Base-by-base conservation (phyloP, 108 stramenopile genomes). In the Nannochloropsis granulata region DNA sequence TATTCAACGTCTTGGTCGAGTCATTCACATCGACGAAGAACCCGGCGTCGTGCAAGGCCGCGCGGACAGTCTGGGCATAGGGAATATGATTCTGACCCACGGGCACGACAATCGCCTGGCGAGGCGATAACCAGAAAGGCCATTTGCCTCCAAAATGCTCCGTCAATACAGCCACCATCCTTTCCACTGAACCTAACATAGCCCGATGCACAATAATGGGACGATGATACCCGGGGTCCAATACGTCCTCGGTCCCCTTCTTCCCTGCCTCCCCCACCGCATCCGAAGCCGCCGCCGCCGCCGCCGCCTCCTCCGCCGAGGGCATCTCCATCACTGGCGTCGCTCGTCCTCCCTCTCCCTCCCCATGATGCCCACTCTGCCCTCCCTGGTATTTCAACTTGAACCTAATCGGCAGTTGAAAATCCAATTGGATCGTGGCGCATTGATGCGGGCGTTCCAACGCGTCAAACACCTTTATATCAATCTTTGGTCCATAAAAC, bases 401-500 rank as follows among this genome's bases (percentile, higher is more conserved):
- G 88, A 99, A 99, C 34, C 98, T 95, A 85, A 98, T 97, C 14
- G 99, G 99, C 23, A 98, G 94, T 91, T 99, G 99, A 90, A 99
- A 99, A 88, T 99, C 99, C 34, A 99, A 93, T 90, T 99, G 99
- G 13, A 99, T 90, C 34, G 99, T 99, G 79, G 99, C 99, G 91
- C 99, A 99, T 89, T 99, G 99, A 87, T 99, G 99, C 21, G 97
- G 93, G 80, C 99, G 94, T 34, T 98, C 97, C 95, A 99, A 94
- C 80, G 97, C 96, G 92, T 99, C 99, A 92, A 95, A 97, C 12
- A 99, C 98, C 87, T 99, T 99, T 91, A 99, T 98, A 91, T 99
- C 99, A 89, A 99, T 98, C 92, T 99, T 98, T 83, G 99, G 99
- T 16, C 99, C 99, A 88, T 99, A 99, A 89, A 99, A 99, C 19